A percentile compares a stretch with the other conserved stretches of the same genome.
Conservation (phyloP, 2,329 filamentous ascomycete genomes). For the Parafenestella ontariensis region DNA sequence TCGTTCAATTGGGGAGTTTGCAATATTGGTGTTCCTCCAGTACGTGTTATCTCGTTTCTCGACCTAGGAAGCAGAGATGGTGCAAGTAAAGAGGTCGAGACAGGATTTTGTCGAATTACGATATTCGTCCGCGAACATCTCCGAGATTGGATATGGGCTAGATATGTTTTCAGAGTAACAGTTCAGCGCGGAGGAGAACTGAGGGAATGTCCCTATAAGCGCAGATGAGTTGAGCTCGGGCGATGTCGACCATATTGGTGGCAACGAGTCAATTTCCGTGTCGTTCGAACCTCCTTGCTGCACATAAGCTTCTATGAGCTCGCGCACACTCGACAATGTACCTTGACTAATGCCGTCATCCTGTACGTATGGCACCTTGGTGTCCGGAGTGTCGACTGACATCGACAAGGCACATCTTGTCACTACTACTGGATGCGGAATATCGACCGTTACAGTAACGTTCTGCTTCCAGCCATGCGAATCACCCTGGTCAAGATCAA, state of each 20-base stretch:
- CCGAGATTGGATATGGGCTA: background rate
- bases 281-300: background rate
- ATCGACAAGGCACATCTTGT: conserved; percentile 3
- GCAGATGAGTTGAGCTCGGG: background rate
- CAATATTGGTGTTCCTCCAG: too few species aligned
- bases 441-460: background rate
- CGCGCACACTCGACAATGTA: background rate
- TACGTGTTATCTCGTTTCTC: too few species aligned
- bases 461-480: too few species aligned
- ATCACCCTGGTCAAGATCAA: too few species aligned
- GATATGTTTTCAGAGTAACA: too few species aligned
- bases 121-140: too few species aligned
- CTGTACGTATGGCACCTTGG: background rate
- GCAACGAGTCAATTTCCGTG: background rate
- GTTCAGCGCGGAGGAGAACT: background rate
- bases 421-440: conserved; percentile 3
- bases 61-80: too few species aligned
- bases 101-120: too few species aligned
- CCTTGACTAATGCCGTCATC: background rate
- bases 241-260: conserved; percentile 1
- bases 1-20: too few species aligned
- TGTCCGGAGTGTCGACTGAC: too few species aligned
- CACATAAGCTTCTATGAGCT: background rate
- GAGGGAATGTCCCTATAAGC: background rate
- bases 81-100: too few species aligned